Conservation (phyloP, 1,284 basidiomycete genomes). For the Psilocybe mexicana region DNA sequence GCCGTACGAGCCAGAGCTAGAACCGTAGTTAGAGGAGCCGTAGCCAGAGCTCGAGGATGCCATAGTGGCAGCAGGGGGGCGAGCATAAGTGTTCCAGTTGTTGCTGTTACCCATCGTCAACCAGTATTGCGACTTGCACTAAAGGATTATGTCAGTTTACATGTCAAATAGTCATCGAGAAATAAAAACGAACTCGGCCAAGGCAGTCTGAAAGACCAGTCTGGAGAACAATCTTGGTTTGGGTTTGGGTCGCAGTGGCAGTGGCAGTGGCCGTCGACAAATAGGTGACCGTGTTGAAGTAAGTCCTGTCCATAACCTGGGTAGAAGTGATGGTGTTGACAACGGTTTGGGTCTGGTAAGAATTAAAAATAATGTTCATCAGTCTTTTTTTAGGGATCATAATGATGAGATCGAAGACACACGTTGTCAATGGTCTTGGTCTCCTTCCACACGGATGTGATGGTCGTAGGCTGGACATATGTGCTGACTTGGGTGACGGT, state of each 20-base stretch:
- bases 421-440: constrained; percentile 47
- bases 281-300: constrained; percentile 45
- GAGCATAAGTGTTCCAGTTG: constrained; percentile 51
- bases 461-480: constrained; percentile 45
- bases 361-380: background rate
- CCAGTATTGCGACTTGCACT: constrained; percentile 62
- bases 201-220: constrained; percentile 57
- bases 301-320: constrained; percentile 46
- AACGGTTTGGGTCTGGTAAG: constrained; percentile 45
- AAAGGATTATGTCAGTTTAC: constrained; percentile 15
- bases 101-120: constrained; percentile 54
- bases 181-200: constrained; percentile 37
- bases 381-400: constrained; percentile 1
- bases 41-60: constrained; percentile 23
- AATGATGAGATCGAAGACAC: constrained; percentile 15
- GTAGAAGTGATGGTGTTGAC: constrained; percentile 53
- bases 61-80: constrained; percentile 25
- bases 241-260: constrained; percentile 50
- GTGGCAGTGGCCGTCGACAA: constrained; percentile 48
- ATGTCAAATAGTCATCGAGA: background rate
- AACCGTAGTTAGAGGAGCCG: constrained; percentile 25
- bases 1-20: constrained; percentile 13
- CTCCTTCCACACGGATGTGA: constrained; percentile 42
- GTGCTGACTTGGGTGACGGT: constrained; percentile 48
- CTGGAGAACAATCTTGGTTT: constrained; percentile 39